Base-by-base conservation (phyloP, 139 green algal genomes). In the Chlamydomonas sp. region DNA sequence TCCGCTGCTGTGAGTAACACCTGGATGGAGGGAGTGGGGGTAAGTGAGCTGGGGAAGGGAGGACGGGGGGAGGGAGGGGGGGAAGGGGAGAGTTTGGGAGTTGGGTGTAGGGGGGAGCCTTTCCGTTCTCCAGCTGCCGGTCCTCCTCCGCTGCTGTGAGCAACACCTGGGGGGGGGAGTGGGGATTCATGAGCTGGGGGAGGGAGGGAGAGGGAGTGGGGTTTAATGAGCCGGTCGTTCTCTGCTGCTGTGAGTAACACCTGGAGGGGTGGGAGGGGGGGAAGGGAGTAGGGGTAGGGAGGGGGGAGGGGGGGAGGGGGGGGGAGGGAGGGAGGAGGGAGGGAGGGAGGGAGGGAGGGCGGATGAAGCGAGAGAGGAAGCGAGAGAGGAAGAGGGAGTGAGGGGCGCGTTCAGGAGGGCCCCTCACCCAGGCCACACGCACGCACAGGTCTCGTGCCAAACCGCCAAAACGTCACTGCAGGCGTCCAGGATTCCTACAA, bases 121-220 rank as follows among this genome's bases (percentile, higher is more conserved):
- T 72, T 26, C 75, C 54, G 68, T 76, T 81, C 58, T 76, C 65
- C 28, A 81, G 31, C 35, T 75, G 66, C 2, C 58, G 58, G 37
- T 35, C 36, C 36, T 72, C 57, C 67, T 81, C 76, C 26, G 38
- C 63, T 36, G 54, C 26, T 20, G 54, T 43, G 31, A 13, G 22
- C 13, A 3, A 24, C 26, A 66, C 59, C 8, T 48, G 33, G 5
- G 43, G 59, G 8, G 31, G 59, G 5, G 5, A 24, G 20, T 66
- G 31, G 5, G 59, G 31, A 39, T 66, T 20, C 4, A 13, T 10
- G 5, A 66, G 6, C 31, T 48, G 31, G 16, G 59, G 13, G 33
- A 48, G 31, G 5, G n/a, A n/a, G n/a, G n/a, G n/a, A n/a, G n/a
- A n/a, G n/a, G n/a, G n/a, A n/a, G n/a, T n/a, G n/a, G n/a, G n/a